Evolutionary conservation across 2,329 filamentous ascomycete genomes (phyloP), one percentile per base, ranked within the genome.

Genomic region (Penicillium sp.): DNA sequence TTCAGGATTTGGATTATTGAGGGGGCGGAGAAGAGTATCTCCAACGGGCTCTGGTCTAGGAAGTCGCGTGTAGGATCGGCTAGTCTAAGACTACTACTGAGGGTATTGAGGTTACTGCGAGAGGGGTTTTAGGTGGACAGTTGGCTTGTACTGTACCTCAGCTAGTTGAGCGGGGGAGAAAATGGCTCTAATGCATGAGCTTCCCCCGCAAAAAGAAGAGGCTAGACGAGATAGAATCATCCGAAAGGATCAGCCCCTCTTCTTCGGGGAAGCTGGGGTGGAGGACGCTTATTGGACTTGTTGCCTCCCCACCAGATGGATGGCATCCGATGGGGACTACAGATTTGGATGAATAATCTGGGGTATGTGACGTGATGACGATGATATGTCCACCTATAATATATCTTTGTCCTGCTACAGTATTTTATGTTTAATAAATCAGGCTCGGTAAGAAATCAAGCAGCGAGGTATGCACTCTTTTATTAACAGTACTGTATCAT

Each of bases 161-260:
- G 44, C 49, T 42, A 35, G 28, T 51, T 10, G 24, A 28, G 59
- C 28, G 28, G 49, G 47, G 54, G 35, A 12, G 26, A n/a, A 33
- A 59, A 17, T 47, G 50, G 28, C 37, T 35, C 30, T 44, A 15
- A 58, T 58, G 60, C 58, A 63, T 56, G 56, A 68, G 66, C 66
- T 68, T 61, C 62, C 67, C 64, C 67, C 67, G 65, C 66, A 68
- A 66, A 62, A 61, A 40, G 55, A 47, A 56, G 15, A 54, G 51
- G 24, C 51, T 54, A 54, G 51, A 54, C 51, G 53, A 42, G 51
- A 38, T 19, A 37, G 51, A 54, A 26, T 54, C 30, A 53, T 53
- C 51, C 35, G 33, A 53, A 35, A 49, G 53, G 61, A 65, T 65
- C 55, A 58, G 60, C 60, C 51, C 49, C 37, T 49, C 33, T 26